Evolutionary conservation across 2,329 filamentous ascomycete genomes (phyloP).

Genomic region (Verticillium isaacii): DNA sequence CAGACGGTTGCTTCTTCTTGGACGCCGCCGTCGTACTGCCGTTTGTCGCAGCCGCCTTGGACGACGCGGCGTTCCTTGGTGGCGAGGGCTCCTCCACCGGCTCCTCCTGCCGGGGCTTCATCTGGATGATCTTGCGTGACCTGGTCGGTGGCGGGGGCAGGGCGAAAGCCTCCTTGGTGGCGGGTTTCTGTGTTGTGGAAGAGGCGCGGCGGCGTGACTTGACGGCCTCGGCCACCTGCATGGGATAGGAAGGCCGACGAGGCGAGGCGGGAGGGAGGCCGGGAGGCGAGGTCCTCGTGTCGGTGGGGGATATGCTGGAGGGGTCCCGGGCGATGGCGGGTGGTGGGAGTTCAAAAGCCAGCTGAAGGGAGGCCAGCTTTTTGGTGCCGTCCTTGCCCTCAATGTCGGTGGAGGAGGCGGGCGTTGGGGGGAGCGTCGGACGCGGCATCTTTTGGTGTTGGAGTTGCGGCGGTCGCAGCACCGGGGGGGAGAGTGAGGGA

Average conservation of each 20-base stretch:
- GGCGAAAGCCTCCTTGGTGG: conserved; percentile 62
- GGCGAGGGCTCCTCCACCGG: conserved; percentile 4
- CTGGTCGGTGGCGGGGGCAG: conserved; percentile 89
- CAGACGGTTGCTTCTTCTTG: conserved; percentile 74
- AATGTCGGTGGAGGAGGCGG: conserved; percentile 76
- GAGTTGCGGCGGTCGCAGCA: background rate
- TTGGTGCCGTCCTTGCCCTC: conserved; percentile 64
- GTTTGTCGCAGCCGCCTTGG: conserved; percentile 7
- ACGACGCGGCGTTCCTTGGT: background rate
- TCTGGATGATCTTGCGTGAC: conserved; percentile 95
- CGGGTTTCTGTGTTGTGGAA: conserved; percentile 35
- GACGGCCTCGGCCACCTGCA: conserved; percentile 46
- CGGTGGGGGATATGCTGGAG: conserved; percentile 39
- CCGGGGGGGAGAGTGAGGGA: background rate
- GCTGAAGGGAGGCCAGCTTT: conserved; percentile 56
- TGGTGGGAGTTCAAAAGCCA: conserved; percentile 71
- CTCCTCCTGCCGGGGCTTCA: conserved; percentile 65
- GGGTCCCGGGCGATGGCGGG: conserved; percentile 58
- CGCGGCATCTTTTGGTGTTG: conserved; percentile 53
- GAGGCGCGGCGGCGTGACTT: conserved; percentile 46
- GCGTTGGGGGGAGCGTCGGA: conserved; percentile 65
- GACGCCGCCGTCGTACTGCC: conserved; percentile 9
- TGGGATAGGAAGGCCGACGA: conserved; percentile 31
- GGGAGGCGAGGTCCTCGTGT: conserved; percentile 23
- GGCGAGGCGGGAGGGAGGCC: conserved; percentile 6